phyloP scores from a whole-genome alignment of 2,329 filamentous ascomycete species.

The Cladosporium sp. region DNA sequence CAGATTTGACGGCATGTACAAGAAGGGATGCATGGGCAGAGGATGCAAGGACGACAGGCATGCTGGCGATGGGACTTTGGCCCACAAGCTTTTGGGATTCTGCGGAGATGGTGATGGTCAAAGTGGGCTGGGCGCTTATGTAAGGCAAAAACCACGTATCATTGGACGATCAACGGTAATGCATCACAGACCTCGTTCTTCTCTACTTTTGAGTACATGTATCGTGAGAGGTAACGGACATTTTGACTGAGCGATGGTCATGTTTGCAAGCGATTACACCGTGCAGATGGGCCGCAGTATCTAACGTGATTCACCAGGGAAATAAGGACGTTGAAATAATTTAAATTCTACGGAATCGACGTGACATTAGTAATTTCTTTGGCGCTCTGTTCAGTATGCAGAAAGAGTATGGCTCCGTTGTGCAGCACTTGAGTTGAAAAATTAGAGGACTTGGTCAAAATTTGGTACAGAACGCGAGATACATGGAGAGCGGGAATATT shows the following conservation, averaged over 20 bases:
- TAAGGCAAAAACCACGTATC: background rate
- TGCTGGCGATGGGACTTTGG: background rate
- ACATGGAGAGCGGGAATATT: background rate
- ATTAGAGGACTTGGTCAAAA: background rate
- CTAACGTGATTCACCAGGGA: background rate
- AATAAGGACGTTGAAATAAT: background rate
- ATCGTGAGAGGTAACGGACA: background rate
- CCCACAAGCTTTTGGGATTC: background rate
- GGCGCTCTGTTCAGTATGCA: background rate
- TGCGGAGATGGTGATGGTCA: background rate
- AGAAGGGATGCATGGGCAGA: background rate
- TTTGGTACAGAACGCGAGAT: background rate
- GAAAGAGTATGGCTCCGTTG: background rate
- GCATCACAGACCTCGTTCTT: background rate
- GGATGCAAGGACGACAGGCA: background rate
- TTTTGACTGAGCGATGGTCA: background rate
- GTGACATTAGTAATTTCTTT: background rate
- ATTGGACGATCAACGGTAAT: background rate
- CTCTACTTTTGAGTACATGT: background rate
- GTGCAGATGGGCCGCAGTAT: background rate
- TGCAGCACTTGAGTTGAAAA: background rate
- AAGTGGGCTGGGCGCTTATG: conserved; percentile 14
- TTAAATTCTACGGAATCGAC: background rate
- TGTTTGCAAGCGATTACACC: background rate
- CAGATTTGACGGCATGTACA: background rate